Conservation (phyloP, 2,329 filamentous ascomycete genomes). For the Colletotrichum nymphaeae region DNA sequence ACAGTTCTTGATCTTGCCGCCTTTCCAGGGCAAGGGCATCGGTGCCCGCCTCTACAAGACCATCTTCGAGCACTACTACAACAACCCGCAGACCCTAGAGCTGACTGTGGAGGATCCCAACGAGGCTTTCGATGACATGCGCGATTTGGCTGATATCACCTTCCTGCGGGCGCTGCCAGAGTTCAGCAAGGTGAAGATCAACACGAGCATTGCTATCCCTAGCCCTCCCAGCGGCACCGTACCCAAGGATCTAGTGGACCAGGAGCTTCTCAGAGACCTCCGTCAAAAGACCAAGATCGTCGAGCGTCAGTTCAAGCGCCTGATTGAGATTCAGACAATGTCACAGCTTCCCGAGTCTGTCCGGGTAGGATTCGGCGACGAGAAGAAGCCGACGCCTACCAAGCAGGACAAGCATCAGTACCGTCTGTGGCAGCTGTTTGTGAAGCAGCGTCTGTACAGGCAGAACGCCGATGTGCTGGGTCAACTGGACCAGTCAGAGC, state of each 20-base stretch:
- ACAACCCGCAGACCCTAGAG: constrained; percentile 77
- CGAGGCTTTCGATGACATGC: constrained; percentile 83
- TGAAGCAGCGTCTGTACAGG: constrained; percentile 81
- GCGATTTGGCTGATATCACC: constrained; percentile 78
- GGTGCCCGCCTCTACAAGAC: constrained; percentile 84
- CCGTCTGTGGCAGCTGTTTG: constrained; percentile 77
- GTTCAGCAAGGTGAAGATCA: constrained; percentile 67
- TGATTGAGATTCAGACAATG: constrained; percentile 81
- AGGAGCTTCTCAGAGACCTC: constrained; percentile 65
- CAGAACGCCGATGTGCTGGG: constrained; percentile 79
- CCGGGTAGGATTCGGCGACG: constrained; percentile 61
- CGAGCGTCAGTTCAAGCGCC: constrained; percentile 78
- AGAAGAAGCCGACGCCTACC: constrained; percentile 55
- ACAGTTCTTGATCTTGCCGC: constrained; percentile 91
- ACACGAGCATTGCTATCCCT: constrained; percentile 62
- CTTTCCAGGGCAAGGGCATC: constrained; percentile 84
- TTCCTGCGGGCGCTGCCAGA: constrained; percentile 70
- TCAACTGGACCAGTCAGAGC: constrained; percentile 75
- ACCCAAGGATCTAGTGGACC: constrained; percentile 68
- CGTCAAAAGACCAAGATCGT: constrained; percentile 76
- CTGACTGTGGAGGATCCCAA: constrained; percentile 96
- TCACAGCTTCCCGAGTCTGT: constrained; percentile 67
- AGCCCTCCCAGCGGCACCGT: constrained; percentile 50
- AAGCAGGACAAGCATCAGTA: constrained; percentile 71
- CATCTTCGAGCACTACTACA: constrained; percentile 78